Percentiles rank a stretch among this genome's conserved stretches.
Conservation (phyloP, 495 filamentous ascomycete genomes). For the Neurospora sp. region DNA sequence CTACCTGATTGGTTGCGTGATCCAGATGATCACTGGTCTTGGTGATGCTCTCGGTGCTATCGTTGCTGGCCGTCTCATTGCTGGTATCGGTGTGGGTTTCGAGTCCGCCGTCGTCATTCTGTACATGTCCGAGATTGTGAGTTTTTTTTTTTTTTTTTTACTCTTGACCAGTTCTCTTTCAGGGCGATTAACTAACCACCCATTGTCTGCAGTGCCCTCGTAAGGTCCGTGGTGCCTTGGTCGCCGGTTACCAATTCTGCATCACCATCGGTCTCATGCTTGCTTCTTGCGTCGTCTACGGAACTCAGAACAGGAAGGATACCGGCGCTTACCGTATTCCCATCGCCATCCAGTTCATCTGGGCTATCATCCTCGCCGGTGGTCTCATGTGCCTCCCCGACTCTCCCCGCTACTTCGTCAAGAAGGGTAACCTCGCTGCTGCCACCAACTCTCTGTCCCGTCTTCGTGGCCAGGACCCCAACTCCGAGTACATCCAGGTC, state of each 20-base stretch:
- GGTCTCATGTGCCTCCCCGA: constrained; percentile 60
- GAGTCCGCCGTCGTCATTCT: constrained; percentile 66
- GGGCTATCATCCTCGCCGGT: constrained; percentile 54
- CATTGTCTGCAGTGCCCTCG: constrained; percentile 37
- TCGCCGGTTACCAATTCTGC: constrained; percentile 69
- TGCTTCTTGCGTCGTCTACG: constrained; percentile 64
- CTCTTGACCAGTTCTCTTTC: background rate
- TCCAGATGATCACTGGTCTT: constrained; percentile 44
- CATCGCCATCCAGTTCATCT: constrained; percentile 57
- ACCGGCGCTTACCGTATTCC: constrained; percentile 63
- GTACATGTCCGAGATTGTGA: constrained; percentile 61
- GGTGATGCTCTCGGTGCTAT: constrained; percentile 39
- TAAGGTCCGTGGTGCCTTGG: constrained; percentile 63
- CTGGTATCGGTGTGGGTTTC: constrained; percentile 65
- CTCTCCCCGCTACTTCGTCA: constrained; percentile 74
- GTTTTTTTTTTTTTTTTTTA: background rate
- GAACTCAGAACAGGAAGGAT: constrained; percentile 48
- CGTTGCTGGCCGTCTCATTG: constrained; percentile 59
- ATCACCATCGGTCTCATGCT: constrained; percentile 67
- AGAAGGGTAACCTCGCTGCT: constrained; percentile 52
- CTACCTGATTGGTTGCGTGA: constrained; percentile 53
- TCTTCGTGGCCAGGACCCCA: constrained; percentile 56
- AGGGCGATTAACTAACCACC: constrained; percentile 4
- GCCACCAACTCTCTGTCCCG: constrained; percentile 53
- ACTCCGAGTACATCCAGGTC: constrained; percentile 52